Evolutionary conservation across 2,329 filamentous ascomycete genomes (phyloP), one percentile per base, ranked within the genome.

Genomic region (Aspergillus proliferans): DNA sequence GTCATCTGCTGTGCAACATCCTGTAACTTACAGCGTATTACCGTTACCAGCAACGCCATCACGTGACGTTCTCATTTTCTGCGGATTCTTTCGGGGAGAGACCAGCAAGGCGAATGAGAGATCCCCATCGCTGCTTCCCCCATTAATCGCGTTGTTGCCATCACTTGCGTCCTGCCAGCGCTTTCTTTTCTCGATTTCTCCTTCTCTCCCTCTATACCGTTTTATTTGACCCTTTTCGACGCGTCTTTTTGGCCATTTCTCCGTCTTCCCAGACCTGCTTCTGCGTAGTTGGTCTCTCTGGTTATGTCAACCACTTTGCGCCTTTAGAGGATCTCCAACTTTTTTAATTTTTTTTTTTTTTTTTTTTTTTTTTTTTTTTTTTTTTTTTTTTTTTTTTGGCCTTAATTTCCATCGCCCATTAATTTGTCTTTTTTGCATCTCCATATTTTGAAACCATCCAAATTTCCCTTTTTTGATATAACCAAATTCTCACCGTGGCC

Each of bases 401-500:
- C 46, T 48, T 24, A 46, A 39, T 38, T 47, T 43, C 44, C 36
- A 49, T n/a, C 8, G 15, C 43, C 12, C 43, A 9, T 36, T 36
- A 36, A 36, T 36, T 30, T 36, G 34, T 18, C 34, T 36, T 4
- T 12, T 19, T 12, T 19, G 18, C 38, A 40, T 19, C 10, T 40
- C 9, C 15, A 21, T 21, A 19, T 21, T 12, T 12, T 21, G 15
- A 15, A 10, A 12, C 19, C 19, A 12, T 40, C 3, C 38, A 19
- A n/a, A 40, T 6, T 21, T 21, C 19, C 19, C 7, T 18, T 15
- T n/a, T 40, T 15, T 21, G 10, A 12, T 18, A 19, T 9, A 12
- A 22, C 22, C 4, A 22, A 15, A 10, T 19, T 40, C 56, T 53
- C 65, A 68, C 57, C 65, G 63, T 69, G 65, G 65, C 65, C 64